Conservation (phyloP, 768 basidiomycete genomes). For the Coprinopsis cinerea region DNA sequence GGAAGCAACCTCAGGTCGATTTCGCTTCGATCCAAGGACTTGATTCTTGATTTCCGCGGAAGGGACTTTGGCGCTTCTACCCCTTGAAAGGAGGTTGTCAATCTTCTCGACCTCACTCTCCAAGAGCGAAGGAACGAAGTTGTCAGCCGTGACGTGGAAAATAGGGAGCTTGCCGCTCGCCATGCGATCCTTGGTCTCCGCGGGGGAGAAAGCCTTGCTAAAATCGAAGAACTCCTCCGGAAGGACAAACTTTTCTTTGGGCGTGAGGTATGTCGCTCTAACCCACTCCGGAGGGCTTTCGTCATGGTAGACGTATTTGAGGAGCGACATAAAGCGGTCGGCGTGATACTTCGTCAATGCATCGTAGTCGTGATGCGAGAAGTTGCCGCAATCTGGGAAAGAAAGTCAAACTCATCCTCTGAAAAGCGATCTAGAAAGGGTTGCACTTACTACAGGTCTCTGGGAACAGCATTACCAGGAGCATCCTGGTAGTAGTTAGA, state of each 20-base stretch:
- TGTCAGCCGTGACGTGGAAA: slow-evolving; percentile 18
- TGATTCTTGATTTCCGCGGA: neutral
- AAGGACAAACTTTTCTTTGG: slow-evolving; percentile 8
- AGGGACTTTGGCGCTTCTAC: neutral
- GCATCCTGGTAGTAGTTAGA: slow-evolving; percentile 19
- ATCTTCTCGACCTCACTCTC: slow-evolving; percentile 24
- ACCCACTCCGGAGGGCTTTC: slow-evolving; percentile 16
- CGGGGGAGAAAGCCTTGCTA: slow-evolving; percentile 2
- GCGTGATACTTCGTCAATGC: slow-evolving; percentile 27
- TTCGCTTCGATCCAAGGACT: neutral
- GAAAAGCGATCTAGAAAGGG: neutral
- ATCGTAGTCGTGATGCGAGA: slow-evolving; percentile 25
- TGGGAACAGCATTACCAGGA: slow-evolving; percentile 25
- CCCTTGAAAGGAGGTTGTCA: slow-evolving; percentile 16
- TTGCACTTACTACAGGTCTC: slow-evolving; percentile 17
- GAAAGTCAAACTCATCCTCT: neutral
- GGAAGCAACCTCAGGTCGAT: neutral
- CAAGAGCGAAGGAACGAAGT: slow-evolving; percentile 21
- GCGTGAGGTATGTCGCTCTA: slow-evolving; percentile 23
- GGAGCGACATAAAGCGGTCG: slow-evolving; percentile 25
- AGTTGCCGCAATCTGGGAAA: slow-evolving; percentile 21
- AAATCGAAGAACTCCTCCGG: slow-evolving; percentile 13
- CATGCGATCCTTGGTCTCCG: neutral
- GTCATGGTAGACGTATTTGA: slow-evolving; percentile 21
- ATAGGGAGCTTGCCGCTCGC: slow-evolving; percentile 10